Base-by-base conservation (phyloP, 75 land plant genomes). In the Sequoia sempervirens region DNA sequence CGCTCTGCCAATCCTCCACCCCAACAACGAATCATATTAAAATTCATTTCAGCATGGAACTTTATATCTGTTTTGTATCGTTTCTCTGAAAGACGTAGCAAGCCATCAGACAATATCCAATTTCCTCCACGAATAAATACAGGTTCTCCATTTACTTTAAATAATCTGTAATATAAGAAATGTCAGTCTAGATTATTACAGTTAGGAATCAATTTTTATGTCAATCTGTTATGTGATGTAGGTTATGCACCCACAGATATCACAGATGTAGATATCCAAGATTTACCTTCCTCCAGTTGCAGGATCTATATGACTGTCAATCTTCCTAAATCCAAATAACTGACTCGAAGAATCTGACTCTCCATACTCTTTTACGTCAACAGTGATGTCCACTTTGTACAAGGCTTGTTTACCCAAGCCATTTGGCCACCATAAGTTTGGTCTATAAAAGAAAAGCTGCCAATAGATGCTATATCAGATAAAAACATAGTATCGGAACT, bases 1-100 rank as follows among this genome's bases (percentile, higher is more conserved):
- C 99, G 90, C 92, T 97, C 99, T 70, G 99, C 95, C 56, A 97
- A 82, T 78, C 96, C 99, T 28, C 99, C 99, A 87, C 92, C 99
- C 99, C 99, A 97, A 82, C 98, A 93, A 73, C 99, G 94, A 38
- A 97, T 91, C 99, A 97, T 97, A 56, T 97, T 97, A 61, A 97
- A 90, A 88, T 97, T 97, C 99, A 95, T 97, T 79, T 95, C 94
- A 9, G 99, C 99, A 91, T 97, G 99, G 75, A 97, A 97, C 78
- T 90, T 92, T 47, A 97, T 93, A 66, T 97, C 99, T 74, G 98
- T 87, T 83, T 91, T 52, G 73, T 97, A 97, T 47, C 99, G 93
- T 58, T 93, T 86, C 78, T 94, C 87, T 37, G 99, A 93, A 75
- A 97, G 94, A 34, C 99, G 90, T 20, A 97, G 86, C 74, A 97